These are phyloP conservation scores for Rhodotorula sp. DNA, from an alignment of 1,284 basidiomycete genomes.

Conservation along the genomic window DNA sequence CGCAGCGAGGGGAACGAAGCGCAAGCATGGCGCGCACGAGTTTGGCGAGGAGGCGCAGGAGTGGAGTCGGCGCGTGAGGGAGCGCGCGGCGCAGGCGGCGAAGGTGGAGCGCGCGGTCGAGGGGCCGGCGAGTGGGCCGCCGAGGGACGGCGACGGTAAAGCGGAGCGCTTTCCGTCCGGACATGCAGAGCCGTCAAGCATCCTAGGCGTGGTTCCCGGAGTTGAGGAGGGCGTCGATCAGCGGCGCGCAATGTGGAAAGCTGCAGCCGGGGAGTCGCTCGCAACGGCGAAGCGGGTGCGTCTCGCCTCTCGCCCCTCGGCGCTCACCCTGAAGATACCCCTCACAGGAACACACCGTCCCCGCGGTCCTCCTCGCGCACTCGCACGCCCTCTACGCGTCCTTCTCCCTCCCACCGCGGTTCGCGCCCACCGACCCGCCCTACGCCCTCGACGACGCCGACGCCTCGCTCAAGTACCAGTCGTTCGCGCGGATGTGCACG, in stretches of 20 bases:
- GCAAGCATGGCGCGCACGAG: slow-evolving; percentile 11
- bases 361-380: slow-evolving; percentile 4
- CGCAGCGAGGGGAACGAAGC: background rate
- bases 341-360: background rate
- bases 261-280: too few relatives aligned
- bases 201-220: too few relatives aligned
- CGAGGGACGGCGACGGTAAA: background rate
- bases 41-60: slow-evolving; percentile 9
- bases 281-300: slow-evolving; percentile 12
- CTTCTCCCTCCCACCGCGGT: background rate
- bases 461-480: background rate
- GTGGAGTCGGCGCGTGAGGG: background rate
- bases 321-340: background rate
- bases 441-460: slow-evolving; percentile 1
- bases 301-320: background rate
- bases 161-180: too few relatives aligned
- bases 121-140: background rate
- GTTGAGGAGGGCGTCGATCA: too few relatives aligned
- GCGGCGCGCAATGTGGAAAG: too few relatives aligned
- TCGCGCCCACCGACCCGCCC: background rate
- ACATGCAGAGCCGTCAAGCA: too few relatives aligned
- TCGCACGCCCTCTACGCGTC: slow-evolving; percentile 7
- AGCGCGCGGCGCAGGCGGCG: background rate
- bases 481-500: slow-evolving; percentile 16
- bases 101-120: background rate